These are phyloP conservation scores for Ichthyophonus hoferi DNA, from an alignment of 208 protist genomes.

Conservation along the genomic window DNA sequence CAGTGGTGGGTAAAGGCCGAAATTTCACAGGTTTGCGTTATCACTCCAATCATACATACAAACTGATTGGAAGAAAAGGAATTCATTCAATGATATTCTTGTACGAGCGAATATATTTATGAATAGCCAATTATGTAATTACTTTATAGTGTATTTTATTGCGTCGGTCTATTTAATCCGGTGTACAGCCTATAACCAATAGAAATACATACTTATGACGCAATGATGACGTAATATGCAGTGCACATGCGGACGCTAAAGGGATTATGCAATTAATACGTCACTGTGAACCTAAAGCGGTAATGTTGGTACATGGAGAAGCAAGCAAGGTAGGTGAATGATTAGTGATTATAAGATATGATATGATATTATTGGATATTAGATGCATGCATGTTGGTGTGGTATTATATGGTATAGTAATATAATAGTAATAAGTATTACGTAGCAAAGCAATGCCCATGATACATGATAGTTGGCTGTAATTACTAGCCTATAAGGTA, in stretches of 20 bases:
- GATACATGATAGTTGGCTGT: neutral
- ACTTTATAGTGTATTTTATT: too few species aligned
- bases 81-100: too few species aligned
- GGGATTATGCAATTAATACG: slow-evolving; percentile 75
- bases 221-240: too few species aligned
- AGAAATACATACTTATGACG: too few species aligned
- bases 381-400: neutral
- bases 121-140: too few species aligned
- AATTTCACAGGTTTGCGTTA: too few species aligned
- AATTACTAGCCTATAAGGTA: neutral
- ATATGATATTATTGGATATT: neutral
- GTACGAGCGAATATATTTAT: too few species aligned
- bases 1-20: too few species aligned
- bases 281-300: slow-evolving; percentile 3
- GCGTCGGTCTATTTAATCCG: too few species aligned
- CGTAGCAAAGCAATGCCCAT: neutral
- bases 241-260: slow-evolving; percentile 52
- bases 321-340: neutral
- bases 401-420: neutral
- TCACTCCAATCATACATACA: too few species aligned
- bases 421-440: neutral
- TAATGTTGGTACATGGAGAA: slow-evolving; percentile 48
- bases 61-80: too few species aligned
- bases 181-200: too few species aligned
- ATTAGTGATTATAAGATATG: neutral